Evolutionary conservation across 495 filamentous ascomycete species (phyloP).

Genomic region (Trichoderma asperelloides): DNA sequence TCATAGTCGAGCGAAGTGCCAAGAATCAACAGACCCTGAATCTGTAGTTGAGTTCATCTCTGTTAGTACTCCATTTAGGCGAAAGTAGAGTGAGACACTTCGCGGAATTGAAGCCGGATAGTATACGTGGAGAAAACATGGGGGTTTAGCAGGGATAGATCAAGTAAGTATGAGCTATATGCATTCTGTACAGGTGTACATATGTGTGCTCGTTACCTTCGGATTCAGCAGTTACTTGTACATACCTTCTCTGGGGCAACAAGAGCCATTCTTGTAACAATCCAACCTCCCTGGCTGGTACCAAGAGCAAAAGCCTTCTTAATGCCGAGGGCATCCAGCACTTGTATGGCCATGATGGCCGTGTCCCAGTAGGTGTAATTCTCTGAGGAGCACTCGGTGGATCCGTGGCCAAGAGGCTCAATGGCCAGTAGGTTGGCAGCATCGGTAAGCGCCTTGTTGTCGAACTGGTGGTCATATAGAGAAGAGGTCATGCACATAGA

Average conservation of each 20-base stretch:
- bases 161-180: background rate
- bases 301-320: constrained; percentile 49
- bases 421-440: constrained; percentile 45
- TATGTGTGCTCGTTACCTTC: background rate
- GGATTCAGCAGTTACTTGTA: background rate
- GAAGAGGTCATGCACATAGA: constrained; percentile 47
- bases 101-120: background rate
- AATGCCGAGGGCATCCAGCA: constrained; percentile 42
- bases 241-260: constrained; percentile 47
- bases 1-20: constrained; percentile 57
- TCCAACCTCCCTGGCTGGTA: constrained; percentile 57
- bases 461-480: constrained; percentile 44
- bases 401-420: constrained; percentile 49
- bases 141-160: background rate
- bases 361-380: constrained; percentile 51
- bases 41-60: constrained; percentile 22
- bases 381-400: constrained; percentile 30
- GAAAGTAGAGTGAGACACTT: background rate
- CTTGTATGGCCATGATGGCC: constrained; percentile 39
- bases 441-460: constrained; percentile 33
- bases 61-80: background rate
- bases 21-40: constrained; percentile 49
- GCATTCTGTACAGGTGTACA: background rate
- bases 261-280: constrained; percentile 50
- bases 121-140: background rate